Base-by-base conservation (phyloP, 2,329 filamentous ascomycete species). In the Thelonectria discophora region DNA sequence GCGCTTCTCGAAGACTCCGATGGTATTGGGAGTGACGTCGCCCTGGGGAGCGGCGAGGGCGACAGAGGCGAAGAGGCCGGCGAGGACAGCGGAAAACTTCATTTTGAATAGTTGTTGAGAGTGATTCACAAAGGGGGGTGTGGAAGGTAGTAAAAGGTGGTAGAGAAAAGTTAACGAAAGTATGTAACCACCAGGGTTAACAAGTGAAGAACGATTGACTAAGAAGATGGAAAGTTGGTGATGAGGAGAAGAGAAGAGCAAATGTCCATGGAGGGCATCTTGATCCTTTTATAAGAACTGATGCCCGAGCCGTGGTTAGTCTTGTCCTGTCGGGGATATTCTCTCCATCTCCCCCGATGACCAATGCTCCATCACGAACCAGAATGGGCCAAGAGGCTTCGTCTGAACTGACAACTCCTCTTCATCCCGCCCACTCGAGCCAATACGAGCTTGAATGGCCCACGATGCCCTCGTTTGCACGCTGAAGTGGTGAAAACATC, bases 161-260 rank as follows among this genome's bases (percentile, higher is more conserved):
- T 51, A 56, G 55, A 17, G 32, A 56, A 13, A 47, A 24, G 15
- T 39, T 18, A 54, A 69, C 34, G 34, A 59, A 61, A 69, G 60
- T 63, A 64, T 55, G 34, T 59, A 69, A 69, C 67, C 67, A 65
- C 67, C 67, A 70, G 67, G 67, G 67, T 48, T 57, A 67, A 63
- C 32, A 30, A 46, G 43, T 47, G 15, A 37, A 37, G 52, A 55
- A 55, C 47, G 52, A 55, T 32, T 39, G 64, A 65, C 48, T 60
- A 57, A 64, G 43, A 66, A 58, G 55, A 39, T 12, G 55, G 30
- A 40, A 52, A 45, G 55, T 34, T 54, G 20, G 39, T 46, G 37
- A 63, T 53, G 52, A 46, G 46, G 48, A 24, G 30, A 40, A n/a
- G 34, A 37, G 15, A 15, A 37, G 34, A n/a, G n/a, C n/a, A n/a